Percentiles rank a stretch among this genome's conserved stretches.
Conservation (phyloP, 1,284 basidiomycete species). For the Fistulina hepatica region DNA sequence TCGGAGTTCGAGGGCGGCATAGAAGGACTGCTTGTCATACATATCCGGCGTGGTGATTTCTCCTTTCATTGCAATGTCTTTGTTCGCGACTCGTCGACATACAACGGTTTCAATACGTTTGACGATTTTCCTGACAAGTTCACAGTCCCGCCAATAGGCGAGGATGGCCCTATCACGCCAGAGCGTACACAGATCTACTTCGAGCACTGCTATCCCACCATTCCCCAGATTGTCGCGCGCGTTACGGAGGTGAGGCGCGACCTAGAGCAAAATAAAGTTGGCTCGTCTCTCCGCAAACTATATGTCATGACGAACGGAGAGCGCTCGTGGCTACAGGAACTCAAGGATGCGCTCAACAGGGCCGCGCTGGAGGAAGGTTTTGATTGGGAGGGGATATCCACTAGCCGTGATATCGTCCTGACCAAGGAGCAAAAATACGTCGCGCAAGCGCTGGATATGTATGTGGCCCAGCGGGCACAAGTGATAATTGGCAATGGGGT, state of each 20-base stretch:
- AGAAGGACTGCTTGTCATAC: slow-evolving; percentile 38
- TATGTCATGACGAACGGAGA: slow-evolving; percentile 51
- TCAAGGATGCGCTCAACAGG: slow-evolving; percentile 30
- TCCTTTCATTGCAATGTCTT: slow-evolving; percentile 32
- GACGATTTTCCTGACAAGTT: slow-evolving; percentile 30
- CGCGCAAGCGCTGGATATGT: slow-evolving; percentile 41
- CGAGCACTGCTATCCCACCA: slow-evolving; percentile 37
- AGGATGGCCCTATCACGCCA: slow-evolving; percentile 16
- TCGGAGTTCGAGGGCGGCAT: too few relatives aligned
- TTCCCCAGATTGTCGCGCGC: slow-evolving; percentile 33
- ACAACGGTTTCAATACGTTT: slow-evolving; percentile 37
- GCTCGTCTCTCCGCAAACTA: slow-evolving; percentile 21
- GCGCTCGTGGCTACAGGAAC: slow-evolving; percentile 32
- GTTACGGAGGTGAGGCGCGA: slow-evolving; percentile 28
- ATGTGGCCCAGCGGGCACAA: slow-evolving; percentile 36
- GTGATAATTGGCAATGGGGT: slow-evolving; percentile 49
- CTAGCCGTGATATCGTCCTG: slow-evolving; percentile 33
- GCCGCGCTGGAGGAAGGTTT: slow-evolving; percentile 25
- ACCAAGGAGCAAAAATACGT: slow-evolving; percentile 36
- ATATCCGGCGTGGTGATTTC: slow-evolving; percentile 44
- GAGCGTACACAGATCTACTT: slow-evolving; percentile 16
- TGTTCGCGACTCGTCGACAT: slow-evolving; percentile 25
- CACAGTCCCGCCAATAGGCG: slow-evolving; percentile 16
- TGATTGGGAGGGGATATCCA: slow-evolving; percentile 29
- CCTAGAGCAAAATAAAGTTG: slow-evolving; percentile 10